Conservation (phyloP, 179 eudicot species). For the Camellia oleifera region DNA sequence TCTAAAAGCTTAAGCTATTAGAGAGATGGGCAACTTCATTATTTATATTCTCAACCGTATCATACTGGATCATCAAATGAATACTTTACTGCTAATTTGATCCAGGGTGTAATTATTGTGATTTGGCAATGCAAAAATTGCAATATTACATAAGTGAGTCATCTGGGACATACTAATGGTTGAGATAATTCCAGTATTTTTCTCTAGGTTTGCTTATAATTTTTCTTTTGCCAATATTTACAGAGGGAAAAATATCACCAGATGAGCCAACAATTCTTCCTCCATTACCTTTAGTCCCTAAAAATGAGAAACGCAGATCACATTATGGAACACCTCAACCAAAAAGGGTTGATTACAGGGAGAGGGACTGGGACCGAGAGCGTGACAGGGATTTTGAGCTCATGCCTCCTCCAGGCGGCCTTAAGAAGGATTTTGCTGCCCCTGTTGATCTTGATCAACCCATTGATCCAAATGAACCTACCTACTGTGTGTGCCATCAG, state of each 20-base stretch:
- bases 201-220: not conserved
- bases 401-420: conserved; percentile 98
- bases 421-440: conserved; percentile 68
- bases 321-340: conserved; percentile 65
- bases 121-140: not conserved
- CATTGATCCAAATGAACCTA: conserved; percentile 96
- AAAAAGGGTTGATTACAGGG: conserved; percentile 66
- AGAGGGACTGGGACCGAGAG: conserved; percentile 83
- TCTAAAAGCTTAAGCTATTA: too few relatives aligned
- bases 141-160: not conserved
- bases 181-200: not conserved
- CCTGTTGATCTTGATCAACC: conserved; percentile 84
- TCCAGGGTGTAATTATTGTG: not conserved
- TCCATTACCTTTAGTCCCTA: conserved; percentile 75
- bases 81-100: not conserved
- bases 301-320: conserved; percentile 62
- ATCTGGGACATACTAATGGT: not conserved
- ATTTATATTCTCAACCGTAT: not conserved
- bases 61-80: not conserved
- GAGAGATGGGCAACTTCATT: too few relatives aligned
- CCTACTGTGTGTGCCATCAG: conserved; percentile 95
- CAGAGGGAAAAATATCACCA: conserved; percentile 90
- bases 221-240: conserved; percentile 19
- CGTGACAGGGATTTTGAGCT: conserved; percentile 93
- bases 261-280: conserved; percentile 93